phyloP scores from a whole-genome alignment of 2,329 filamentous ascomycete genomes.

The Lachnellula subtilissima region DNA sequence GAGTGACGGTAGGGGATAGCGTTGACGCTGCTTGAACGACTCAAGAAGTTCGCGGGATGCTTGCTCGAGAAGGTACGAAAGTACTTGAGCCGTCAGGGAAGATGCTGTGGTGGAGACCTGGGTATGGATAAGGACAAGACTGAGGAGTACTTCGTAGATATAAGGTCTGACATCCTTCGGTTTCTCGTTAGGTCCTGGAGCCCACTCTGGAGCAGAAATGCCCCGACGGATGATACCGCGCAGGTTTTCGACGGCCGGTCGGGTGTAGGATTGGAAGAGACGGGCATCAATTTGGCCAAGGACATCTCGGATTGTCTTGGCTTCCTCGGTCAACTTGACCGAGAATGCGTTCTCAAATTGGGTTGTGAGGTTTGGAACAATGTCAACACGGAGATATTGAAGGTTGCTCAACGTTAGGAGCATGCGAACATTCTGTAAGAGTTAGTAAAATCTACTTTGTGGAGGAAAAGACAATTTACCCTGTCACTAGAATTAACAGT shows the following conservation, averaged over 20 bases:
- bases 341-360: slow-evolving; percentile 94
- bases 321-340: slow-evolving; percentile 89
- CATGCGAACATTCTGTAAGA: slow-evolving; percentile 77
- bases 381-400: slow-evolving; percentile 71
- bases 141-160: slow-evolving; percentile 80
- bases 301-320: slow-evolving; percentile 85
- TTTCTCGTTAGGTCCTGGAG: slow-evolving; percentile 48
- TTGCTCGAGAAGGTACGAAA: slow-evolving; percentile 83
- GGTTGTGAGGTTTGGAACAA: slow-evolving; percentile 82
- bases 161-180: slow-evolving; percentile 80
- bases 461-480: slow-evolving; percentile 34
- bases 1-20: slow-evolving; percentile 73
- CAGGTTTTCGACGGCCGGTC: slow-evolving; percentile 65
- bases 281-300: slow-evolving; percentile 84
- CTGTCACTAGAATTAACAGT: slow-evolving; percentile 49
- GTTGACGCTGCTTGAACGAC: slow-evolving; percentile 62
- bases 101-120: slow-evolving; percentile 78
- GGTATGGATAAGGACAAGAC: slow-evolving; percentile 85
- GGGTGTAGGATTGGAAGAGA: slow-evolving; percentile 89
- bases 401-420: slow-evolving; percentile 92
- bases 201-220: slow-evolving; percentile 68
- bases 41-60: slow-evolving; percentile 74
- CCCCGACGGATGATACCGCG: slow-evolving; percentile 67
- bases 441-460: slow-evolving; percentile 24
- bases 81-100: slow-evolving; percentile 71